Base-by-base conservation (phyloP, 1,139 yeast genomes). In the Pichia sp. region DNA sequence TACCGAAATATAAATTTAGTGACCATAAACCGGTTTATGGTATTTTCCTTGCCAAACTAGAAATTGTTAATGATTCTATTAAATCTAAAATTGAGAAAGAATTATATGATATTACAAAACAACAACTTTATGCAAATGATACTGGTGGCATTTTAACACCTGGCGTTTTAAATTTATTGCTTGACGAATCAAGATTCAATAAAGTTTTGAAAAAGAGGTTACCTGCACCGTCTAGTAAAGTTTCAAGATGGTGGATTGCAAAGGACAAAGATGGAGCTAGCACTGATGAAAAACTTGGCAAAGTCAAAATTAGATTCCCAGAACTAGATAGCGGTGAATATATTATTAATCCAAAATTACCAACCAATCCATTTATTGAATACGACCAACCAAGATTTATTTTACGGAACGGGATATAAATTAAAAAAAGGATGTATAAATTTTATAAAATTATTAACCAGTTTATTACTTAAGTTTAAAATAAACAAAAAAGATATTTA, bases 1-100 rank as follows among this genome's bases (percentile, higher is more conserved):
- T 75, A 4, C 78, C 74, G 12, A 71, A 72, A 31, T 66, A 90
- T 35, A 64, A 68, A 43, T 90, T 92, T 62, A 86, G 96, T 1
- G 99, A 92, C 63, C 99, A 94, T 64, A 69, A 96, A 41, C 98
- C 98, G 0, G 97, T 92, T 0, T 86, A 76, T 64, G 96, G 90
- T 1, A 67, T 79, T 1, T 92, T 86, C 61, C 70, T 68, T 32
- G 83, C 90, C 1, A 70, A 71, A 7, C 84, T 87, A 6, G 75
- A 79, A 33, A 76, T 87, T 32, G 72, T 89, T 32, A 85, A 92
- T 64, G 87, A 86, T 55, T 62, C 64, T 4, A 63, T 73, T 42
- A 85, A 79, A 61, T 75, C 76, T 41, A 64, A 68, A 35, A 66
- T 92, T 45, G 76, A 84, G 30, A 64, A 71, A 32, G 74, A 76